A percentile compares a stretch with the other conserved stretches of the same genome.
These are phyloP conservation scores for Populus deltoides DNA, from an alignment of 345 rosid species.

Conservation along the genomic window DNA sequence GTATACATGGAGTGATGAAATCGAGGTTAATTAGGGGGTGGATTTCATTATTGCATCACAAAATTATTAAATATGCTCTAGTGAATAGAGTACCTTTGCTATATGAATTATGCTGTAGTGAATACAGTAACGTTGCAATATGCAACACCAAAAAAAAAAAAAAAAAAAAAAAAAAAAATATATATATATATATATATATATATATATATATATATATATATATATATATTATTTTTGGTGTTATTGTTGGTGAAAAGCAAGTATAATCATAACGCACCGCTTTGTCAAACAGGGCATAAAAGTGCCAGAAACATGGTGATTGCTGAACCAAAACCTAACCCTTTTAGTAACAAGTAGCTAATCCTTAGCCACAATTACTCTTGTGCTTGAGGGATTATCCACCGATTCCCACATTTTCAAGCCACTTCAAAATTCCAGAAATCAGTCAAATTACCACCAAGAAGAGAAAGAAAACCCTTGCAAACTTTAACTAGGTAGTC, in stretches of 20 bases:
- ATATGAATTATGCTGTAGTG: too few species aligned
- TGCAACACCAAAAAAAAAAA: too few species aligned
- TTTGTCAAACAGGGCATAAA: not conserved
- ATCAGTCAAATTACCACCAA: not conserved
- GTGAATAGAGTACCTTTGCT: too few species aligned
- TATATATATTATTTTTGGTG: too few species aligned
- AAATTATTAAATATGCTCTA: not conserved
- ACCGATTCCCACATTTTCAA: slow-evolving; percentile 9
- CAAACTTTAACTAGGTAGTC: too few species aligned
- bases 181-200: too few species aligned
- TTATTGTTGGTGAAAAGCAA: too few species aligned
- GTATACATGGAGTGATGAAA: not conserved
- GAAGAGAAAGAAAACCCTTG: not conserved
- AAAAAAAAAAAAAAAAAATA: too few species aligned
- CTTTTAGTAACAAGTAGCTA: not conserved
- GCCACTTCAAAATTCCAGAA: not conserved
- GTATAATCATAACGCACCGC: too few species aligned
- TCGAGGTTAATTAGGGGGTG: not conserved
- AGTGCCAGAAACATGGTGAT: not conserved
- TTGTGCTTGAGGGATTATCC: not conserved
- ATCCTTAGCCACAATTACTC: not conserved
- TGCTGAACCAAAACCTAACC: not conserved
- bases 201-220: too few species aligned
- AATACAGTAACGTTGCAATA: too few species aligned
- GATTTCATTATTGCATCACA: not conserved